phyloP scores from a whole-genome alignment of 441 rosid species.

The Populus hybrid region DNA sequence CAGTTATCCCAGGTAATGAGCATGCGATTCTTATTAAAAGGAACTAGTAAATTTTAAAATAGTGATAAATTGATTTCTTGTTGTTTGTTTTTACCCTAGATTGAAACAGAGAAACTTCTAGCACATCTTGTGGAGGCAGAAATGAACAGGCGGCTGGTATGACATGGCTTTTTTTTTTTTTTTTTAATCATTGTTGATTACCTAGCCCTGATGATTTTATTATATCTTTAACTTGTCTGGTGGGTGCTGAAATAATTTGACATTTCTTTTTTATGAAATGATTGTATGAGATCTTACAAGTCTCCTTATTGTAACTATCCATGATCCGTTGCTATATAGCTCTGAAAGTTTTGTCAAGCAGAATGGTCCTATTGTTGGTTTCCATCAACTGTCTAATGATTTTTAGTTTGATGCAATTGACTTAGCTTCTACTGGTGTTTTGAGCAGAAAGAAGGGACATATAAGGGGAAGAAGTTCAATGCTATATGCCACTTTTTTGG shows the following conservation, averaged over 20 bases:
- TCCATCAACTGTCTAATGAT: neutral
- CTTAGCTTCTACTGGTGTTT: conserved; percentile 15
- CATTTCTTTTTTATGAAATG: neutral
- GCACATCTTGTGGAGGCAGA: conserved; percentile 98
- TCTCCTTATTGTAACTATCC: neutral
- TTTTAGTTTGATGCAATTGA: neutral
- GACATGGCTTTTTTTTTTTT: neutral
- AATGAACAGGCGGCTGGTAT: conserved; percentile 89
- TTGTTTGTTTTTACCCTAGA: conserved; percentile 41
- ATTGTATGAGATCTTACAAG: neutral
- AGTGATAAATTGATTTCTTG: conserved; percentile 15
- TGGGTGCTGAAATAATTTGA: neutral
- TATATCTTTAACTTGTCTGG: neutral
- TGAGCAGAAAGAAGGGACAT: conserved; percentile 88
- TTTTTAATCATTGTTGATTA: neutral
- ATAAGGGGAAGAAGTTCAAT: conserved; percentile 95
- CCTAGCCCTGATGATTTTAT: neutral
- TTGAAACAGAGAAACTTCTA: conserved; percentile 95
- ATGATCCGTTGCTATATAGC: neutral
- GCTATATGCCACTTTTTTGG: conserved; percentile 99
- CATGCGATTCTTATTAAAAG: conserved; percentile 8
- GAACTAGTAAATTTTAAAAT: neutral
- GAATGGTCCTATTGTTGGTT: neutral
- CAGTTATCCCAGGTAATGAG: conserved; percentile 91
- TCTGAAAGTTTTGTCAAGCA: neutral